Evolutionary conservation across 2,329 filamentous ascomycete genomes (phyloP), one percentile per base, ranked within the genome.

Genomic region (Penicillium sp.): DNA sequence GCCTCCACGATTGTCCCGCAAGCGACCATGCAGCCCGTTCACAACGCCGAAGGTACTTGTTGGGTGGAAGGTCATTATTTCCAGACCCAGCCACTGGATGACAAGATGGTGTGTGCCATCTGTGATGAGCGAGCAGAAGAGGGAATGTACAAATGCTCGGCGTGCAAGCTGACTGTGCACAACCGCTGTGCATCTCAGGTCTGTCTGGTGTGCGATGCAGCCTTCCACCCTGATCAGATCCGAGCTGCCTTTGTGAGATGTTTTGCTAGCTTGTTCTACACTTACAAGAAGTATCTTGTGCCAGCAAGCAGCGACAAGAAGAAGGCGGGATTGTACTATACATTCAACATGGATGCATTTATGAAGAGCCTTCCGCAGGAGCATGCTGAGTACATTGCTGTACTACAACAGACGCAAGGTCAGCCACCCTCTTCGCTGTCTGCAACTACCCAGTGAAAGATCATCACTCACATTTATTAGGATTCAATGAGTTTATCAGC

Each of bases 181-280:
- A 72, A 72, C 43, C 73, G 78, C 38, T 85, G 81, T 59, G 70
- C 77, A 2, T 64, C 69, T n/a, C 70, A 76, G 41, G 76, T 84
- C 30, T 79, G 75, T 47, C 61, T 84, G n/a, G 78, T 82, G 10
- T 85, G 81, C 57, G 78, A 81, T n/a, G 73, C 75, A 10, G 80
- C 80, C 2, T 85, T 85, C 67, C 75, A 80, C 45, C 73, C 80
- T 6, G 80, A 84, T 48, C 81, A 84, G 59, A 71, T 85, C 28
- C 77, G 80, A 13, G 81, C 81, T 11, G 81, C 81, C 0, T 85
- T 85, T 56, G 80, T 83, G 20, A 73, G 81, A 54, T 84, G 80
- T 63, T 84, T 85, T 53, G 81, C 81, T 20, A 83, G 80, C 53
- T 67, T 85, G 41, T 73, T 85, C 48, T 84, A 84, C 63, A 85